A percentile compares a stretch with the other conserved stretches of the same genome.
phyloP scores from a whole-genome alignment of 768 basidiomycete species.

The Auriscalpium microsporum region DNA sequence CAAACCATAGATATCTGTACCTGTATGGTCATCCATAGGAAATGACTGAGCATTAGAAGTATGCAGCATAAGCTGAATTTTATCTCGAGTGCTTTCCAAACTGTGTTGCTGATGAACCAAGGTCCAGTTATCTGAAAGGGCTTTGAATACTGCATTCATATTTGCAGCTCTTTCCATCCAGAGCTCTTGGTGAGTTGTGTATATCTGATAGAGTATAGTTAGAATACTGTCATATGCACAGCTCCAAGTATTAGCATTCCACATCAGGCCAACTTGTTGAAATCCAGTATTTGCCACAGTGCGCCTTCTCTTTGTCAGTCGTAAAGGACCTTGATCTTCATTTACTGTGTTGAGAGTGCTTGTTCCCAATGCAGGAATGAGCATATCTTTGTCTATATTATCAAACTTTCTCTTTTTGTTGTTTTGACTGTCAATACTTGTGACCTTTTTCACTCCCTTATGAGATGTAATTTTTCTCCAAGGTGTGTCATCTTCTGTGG shows the following conservation, averaged over 20 bases:
- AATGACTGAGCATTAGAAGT: not conserved
- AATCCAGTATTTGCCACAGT: not conserved
- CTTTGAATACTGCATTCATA: not conserved
- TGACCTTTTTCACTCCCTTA: not conserved
- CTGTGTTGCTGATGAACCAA: not conserved
- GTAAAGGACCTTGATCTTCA: not conserved
- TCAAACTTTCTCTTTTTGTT: not conserved
- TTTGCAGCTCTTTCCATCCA: not conserved
- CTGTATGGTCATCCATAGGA: not conserved
- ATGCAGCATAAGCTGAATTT: not conserved
- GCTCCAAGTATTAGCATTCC: not conserved
- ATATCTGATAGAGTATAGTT: not conserved
- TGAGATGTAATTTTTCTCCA: not conserved
- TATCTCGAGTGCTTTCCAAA: not conserved
- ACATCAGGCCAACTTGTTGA: not conserved
- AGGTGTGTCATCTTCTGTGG: not conserved
- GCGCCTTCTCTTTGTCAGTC: not conserved
- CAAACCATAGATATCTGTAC: not conserved
- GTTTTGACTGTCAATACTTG: not conserved
- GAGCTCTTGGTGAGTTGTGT: not conserved
- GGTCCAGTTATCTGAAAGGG: not conserved
- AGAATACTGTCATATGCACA: constrained; percentile 8
- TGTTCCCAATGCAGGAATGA: not conserved
- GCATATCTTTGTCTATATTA: not conserved
- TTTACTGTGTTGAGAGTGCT: not conserved